A percentile compares a stretch with the other conserved stretches of the same genome.
Evolutionary conservation across 176 grass and related monocot genomes (phyloP).

Genomic region (Bromus sterilis): DNA sequence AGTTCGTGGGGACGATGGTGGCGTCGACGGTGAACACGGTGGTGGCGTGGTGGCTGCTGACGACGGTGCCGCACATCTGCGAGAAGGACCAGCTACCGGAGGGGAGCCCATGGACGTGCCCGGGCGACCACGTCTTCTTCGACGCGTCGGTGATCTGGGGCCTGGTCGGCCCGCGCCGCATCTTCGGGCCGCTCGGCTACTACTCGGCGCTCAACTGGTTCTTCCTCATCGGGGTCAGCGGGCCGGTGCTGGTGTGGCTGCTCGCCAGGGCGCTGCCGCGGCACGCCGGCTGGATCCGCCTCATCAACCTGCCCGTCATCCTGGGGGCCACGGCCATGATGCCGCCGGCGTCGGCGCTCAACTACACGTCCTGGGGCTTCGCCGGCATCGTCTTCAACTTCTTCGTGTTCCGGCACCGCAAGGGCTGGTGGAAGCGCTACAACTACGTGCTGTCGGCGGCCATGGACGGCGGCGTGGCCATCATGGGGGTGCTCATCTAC

Average conservation of each 20-base stretch:
- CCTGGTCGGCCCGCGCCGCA: conserved; percentile 75
- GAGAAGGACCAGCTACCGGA: conserved; percentile 44
- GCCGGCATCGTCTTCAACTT: conserved; percentile 84
- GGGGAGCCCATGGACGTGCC: conserved; percentile 89
- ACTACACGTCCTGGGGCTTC: conserved; percentile 66
- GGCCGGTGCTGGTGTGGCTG: conserved; percentile 58
- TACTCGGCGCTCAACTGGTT: conserved; percentile 80
- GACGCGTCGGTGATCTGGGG: conserved; percentile 96
- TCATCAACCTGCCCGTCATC: conserved; percentile 78
- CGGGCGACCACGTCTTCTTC: conserved; percentile 75
- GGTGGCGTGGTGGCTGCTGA: conserved; percentile 82
- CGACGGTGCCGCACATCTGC: conserved; percentile 72
- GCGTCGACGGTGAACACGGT: conserved; percentile 62
- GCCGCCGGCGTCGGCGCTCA: conserved; percentile 74
- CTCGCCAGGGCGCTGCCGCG: conserved; percentile 43
- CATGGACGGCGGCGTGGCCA: conserved; percentile 75
- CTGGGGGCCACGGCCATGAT: conserved; percentile 73
- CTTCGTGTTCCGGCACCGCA: conserved; percentile 64
- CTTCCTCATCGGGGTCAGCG: conserved; percentile 57
- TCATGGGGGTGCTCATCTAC: conserved; percentile 81
- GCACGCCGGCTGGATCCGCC: conserved; percentile 66
- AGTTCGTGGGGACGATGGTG: conserved; percentile 66
- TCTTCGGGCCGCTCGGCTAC: conserved; percentile 70
- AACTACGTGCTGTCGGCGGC: conserved; percentile 89
- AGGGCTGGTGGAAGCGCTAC: conserved; percentile 90